phyloP scores from a whole-genome alignment of 2,329 filamentous ascomycete species.

The Fusarium agapanthi region DNA sequence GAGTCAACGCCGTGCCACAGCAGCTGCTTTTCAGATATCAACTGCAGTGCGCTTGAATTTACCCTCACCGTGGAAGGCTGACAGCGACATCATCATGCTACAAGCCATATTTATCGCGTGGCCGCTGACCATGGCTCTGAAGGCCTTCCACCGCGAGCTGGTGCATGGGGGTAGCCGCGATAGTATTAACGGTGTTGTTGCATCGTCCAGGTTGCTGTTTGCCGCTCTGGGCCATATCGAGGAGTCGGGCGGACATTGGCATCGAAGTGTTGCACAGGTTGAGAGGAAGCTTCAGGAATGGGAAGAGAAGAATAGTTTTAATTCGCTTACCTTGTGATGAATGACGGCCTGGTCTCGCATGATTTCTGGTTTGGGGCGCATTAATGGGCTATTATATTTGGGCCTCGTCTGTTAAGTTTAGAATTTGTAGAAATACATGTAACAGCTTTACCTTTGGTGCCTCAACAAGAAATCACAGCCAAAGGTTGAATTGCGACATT shows the following conservation, averaged over 20 bases:
- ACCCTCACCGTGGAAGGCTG: accelerated
- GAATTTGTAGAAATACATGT: background rate
- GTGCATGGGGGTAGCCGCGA: accelerated
- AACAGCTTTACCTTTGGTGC: background rate
- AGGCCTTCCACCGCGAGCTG: accelerated
- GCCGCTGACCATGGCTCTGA: background rate
- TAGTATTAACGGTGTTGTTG: accelerated
- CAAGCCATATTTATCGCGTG: background rate
- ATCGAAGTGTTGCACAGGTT: background rate
- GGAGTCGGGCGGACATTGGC: background rate
- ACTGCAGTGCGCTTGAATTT: background rate
- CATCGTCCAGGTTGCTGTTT: accelerated
- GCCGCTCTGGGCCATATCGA: background rate
- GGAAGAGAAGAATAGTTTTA: background rate
- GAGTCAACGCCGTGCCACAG: background rate
- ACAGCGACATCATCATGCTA: accelerated
- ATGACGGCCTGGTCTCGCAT: no score
- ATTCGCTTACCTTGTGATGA: background rate
- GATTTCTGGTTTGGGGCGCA: no score
- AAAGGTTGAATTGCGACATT: no score
- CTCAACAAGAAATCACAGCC: no score
- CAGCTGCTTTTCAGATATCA: background rate
- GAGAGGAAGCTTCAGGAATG: background rate
- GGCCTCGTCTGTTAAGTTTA: background rate
- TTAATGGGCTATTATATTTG: background rate